A percentile compares a stretch with the other conserved stretches of the same genome.
Conservation (phyloP, 306 rosid genomes). For the Glycine latifolia region DNA sequence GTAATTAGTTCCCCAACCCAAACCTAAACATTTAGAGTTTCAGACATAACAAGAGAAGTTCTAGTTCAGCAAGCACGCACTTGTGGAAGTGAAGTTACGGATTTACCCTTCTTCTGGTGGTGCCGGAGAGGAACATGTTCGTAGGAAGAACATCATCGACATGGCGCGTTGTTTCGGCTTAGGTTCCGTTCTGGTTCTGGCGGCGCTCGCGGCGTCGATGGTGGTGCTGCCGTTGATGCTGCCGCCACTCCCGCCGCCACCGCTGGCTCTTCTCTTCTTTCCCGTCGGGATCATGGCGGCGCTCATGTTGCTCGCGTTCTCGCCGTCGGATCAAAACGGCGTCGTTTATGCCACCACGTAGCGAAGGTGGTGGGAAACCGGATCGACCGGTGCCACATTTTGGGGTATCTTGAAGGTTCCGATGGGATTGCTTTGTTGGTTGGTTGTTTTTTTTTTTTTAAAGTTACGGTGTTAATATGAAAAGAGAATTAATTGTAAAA, state of each 20-base stretch:
- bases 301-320: constrained; percentile 71
- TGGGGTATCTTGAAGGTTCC: neutral
- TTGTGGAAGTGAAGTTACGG: neutral
- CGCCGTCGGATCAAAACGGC: constrained; percentile 53
- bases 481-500: constrained; percentile 41
- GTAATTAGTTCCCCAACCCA: no score
- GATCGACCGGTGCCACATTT: constrained; percentile 37
- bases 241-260: constrained; percentile 88
- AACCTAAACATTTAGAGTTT: no score
- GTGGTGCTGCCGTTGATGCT: constrained; percentile 66
- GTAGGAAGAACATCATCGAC: constrained; percentile 5
- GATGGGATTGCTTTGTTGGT: neutral
- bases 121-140: constrained; percentile 47
- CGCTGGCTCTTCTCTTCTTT: constrained; percentile 68
- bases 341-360: constrained; percentile 43
- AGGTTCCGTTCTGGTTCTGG: constrained; percentile 56
- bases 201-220: constrained; percentile 67
- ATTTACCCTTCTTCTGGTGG: constrained; percentile 15
- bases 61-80: no score
- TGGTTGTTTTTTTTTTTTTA: neutral
- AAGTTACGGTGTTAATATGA: constrained; percentile 44
- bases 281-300: constrained; percentile 84
- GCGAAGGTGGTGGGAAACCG: neutral
- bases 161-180: constrained; percentile 63
- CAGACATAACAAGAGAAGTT: no score